A percentile compares a stretch with the other conserved stretches of the same genome.
Conservation (phyloP, 495 filamentous ascomycete genomes). For the Staphylotrichum tortipilum region DNA sequence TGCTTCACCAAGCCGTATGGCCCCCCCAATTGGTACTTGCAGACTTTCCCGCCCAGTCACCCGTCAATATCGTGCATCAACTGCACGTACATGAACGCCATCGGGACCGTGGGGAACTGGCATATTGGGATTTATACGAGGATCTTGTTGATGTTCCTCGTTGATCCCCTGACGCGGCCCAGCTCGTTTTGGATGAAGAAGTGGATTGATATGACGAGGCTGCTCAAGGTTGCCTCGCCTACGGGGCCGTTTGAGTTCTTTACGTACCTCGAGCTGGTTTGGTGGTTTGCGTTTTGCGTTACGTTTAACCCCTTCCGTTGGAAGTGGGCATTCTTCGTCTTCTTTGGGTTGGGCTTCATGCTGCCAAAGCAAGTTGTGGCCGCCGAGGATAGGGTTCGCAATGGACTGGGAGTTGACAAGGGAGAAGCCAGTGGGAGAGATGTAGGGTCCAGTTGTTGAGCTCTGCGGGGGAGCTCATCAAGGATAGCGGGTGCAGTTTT, state of each 20-base stretch:
- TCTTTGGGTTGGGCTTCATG: conserved; percentile 62
- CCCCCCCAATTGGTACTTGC: conserved; percentile 81
- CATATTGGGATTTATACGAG: conserved; percentile 86
- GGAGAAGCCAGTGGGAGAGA: conserved; percentile 2
- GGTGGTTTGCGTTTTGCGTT: conserved; percentile 77
- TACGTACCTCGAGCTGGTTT: conserved; percentile 73
- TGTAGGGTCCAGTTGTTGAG: conserved; percentile 15
- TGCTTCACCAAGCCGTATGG: conserved; percentile 62
- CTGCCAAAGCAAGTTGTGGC: conserved; percentile 58
- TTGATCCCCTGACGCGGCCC: conserved; percentile 67
- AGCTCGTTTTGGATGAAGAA: conserved; percentile 65
- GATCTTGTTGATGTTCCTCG: conserved; percentile 76
- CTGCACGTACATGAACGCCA: conserved; percentile 72
- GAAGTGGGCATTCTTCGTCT: conserved; percentile 71
- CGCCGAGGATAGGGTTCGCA: conserved; percentile 51
- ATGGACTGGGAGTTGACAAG: conserved; percentile 25
- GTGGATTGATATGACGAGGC: conserved; percentile 80
- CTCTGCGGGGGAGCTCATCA: background rate
- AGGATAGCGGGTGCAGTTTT: no score
- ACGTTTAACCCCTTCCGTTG: conserved; percentile 77
- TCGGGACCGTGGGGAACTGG: conserved; percentile 75
- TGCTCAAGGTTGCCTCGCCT: conserved; percentile 59
- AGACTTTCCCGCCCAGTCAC: conserved; percentile 64
- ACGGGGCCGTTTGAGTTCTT: conserved; percentile 78
- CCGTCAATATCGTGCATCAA: conserved; percentile 69